Percentiles rank a stretch among this genome's conserved stretches.
Conservation (phyloP, 306 rosid genomes). For the Senna siamea region DNA sequence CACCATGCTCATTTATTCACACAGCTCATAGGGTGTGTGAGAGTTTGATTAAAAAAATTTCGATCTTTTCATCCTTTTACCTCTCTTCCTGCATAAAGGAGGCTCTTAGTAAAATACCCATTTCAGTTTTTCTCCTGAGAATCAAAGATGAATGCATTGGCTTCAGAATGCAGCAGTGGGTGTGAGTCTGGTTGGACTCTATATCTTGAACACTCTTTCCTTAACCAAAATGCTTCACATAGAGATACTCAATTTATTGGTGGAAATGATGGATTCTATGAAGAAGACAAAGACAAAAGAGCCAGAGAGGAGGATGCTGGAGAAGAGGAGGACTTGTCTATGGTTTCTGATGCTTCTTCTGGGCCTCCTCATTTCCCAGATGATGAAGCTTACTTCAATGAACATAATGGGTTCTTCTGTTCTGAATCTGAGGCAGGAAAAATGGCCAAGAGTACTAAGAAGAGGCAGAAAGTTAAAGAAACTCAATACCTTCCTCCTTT, state of each 20-base stretch:
- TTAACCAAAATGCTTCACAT: conserved; percentile 47
- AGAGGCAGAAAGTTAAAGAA: conserved; percentile 61
- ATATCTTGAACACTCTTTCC: conserved; percentile 78
- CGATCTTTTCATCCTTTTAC: conserved; percentile 34
- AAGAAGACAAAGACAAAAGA: conserved; percentile 23
- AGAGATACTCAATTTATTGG: conserved; percentile 29
- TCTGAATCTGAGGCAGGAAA: conserved; percentile 46
- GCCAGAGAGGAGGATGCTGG: conserved; percentile 37
- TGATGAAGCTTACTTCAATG: conserved; percentile 49
- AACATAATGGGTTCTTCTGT: conserved; percentile 42
- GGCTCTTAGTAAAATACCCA: conserved; percentile 27
- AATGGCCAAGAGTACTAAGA: conserved; percentile 46
- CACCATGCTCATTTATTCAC: conserved; percentile 32
- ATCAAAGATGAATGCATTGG: conserved; percentile 57
- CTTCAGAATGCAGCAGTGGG: conserved; percentile 83
- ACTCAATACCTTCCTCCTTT: conserved; percentile 48
- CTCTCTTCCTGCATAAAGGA: conserved; percentile 41
- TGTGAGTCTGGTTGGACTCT: conserved; percentile 99
- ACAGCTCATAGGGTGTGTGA: conserved; percentile 29
- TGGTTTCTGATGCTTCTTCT: conserved; percentile 99
- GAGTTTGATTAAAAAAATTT: neutral
- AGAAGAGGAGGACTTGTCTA: conserved; percentile 83
- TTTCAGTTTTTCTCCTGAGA: conserved; percentile 20
- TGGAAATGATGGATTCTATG: conserved; percentile 31
- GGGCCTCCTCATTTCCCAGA: conserved; percentile 86